Percentiles rank a stretch among this genome's conserved stretches.
Conservation (phyloP, 192 early-diverging fungal species). For the Coemansia sp. region DNA sequence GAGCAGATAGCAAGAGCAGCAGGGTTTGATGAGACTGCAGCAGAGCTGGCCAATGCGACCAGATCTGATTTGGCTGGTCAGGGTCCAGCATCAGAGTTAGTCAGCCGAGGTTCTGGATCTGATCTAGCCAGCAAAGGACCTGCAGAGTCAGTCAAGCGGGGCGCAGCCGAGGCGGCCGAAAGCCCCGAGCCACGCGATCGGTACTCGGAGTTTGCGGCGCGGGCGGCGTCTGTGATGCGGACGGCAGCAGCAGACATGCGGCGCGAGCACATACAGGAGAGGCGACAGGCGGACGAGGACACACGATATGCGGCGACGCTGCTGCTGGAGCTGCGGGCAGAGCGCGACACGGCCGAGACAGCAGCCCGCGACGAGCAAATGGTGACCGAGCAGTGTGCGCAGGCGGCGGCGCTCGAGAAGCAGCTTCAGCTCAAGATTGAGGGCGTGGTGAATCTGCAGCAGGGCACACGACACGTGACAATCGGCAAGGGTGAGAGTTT, state of each 20-base stretch:
- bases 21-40: no score
- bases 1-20: no score
- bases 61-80: no score
- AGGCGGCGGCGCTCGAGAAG: constrained; percentile 11
- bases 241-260: constrained; percentile 26
- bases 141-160: background rate
- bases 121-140: no score
- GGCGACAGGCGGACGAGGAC: constrained; percentile 28
- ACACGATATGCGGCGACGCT: constrained; percentile 40
- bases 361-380: constrained; percentile 2
- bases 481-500: no score
- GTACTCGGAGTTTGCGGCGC: constrained; percentile 18
- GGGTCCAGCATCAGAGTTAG: no score
- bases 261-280: constrained; percentile 17
- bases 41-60: no score
- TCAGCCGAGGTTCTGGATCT: no score
- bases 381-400: constrained; percentile 6
- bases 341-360: constrained; percentile 25
- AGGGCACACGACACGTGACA: constrained; percentile 15
- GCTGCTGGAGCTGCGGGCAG: constrained; percentile 42
- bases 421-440: constrained; percentile 23
- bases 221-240: constrained; percentile 15
- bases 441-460: constrained; percentile 31
- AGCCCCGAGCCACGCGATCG: constrained; percentile 5
- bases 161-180: background rate